phyloP scores from a whole-genome alignment of 1,284 basidiomycete species.

The Cryptococcus jaspeensis region DNA sequence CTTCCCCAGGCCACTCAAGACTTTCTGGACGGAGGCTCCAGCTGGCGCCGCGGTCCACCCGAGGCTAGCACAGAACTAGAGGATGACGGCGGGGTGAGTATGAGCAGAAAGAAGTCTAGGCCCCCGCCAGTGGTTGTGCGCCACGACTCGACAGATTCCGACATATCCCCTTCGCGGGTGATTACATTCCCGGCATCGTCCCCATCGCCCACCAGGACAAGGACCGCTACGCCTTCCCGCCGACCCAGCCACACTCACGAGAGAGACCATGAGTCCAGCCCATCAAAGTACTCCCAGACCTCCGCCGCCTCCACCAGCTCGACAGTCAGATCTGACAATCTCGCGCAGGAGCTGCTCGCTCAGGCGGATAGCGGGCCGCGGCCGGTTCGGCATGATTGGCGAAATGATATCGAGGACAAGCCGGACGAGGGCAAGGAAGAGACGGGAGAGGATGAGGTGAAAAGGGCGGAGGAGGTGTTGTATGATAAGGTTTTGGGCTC shows the following conservation, averaged over 20 bases:
- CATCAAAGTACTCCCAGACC: constrained; percentile 15
- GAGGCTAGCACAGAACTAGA: neutral
- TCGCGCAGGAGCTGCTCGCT: constrained; percentile 4
- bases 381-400: neutral
- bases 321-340: constrained; percentile 5
- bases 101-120: neutral
- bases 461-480: constrained; percentile 10
- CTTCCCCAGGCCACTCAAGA: constrained; percentile 10
- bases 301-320: constrained; percentile 1
- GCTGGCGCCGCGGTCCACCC: neutral
- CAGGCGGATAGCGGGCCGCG: constrained; percentile 14
- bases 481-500: neutral
- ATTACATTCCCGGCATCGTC: neutral
- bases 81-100: neutral
- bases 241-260: neutral
- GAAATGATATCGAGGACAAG: constrained; percentile 1
- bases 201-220: neutral
- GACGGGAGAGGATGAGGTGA: constrained; percentile 5
- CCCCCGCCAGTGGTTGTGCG: neutral
- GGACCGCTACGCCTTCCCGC: too few relatives aligned
- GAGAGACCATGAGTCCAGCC: constrained; percentile 3
- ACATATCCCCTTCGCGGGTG: neutral
- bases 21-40: constrained; percentile 6
- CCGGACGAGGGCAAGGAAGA: neutral
- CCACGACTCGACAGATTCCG: neutral